Evolutionary conservation across 1,284 basidiomycete species (phyloP).

Genomic region (Sphaerobolus stellatus): DNA sequence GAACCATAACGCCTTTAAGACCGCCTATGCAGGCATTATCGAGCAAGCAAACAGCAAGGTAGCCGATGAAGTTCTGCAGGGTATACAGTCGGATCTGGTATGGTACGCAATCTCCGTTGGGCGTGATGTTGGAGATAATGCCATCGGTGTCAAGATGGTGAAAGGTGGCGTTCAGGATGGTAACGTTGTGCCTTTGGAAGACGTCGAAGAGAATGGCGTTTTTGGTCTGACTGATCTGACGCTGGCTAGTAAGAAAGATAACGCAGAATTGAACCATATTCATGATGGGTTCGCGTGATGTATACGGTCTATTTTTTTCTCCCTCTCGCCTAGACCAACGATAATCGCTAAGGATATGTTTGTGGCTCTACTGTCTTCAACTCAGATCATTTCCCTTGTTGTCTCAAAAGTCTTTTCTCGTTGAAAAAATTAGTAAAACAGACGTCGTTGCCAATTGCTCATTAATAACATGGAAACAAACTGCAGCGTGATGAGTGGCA

Average conservation of each 20-base stretch:
- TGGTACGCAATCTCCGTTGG: slow-evolving; percentile 2
- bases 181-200: neutral
- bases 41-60: neutral
- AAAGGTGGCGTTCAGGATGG: neutral
- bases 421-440: too few relatives aligned
- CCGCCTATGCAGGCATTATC: neutral
- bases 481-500: too few relatives aligned
- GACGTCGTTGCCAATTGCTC: too few relatives aligned
- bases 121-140: neutral
- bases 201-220: neutral
- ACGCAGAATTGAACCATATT: neutral
- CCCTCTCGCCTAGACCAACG: too few relatives aligned
- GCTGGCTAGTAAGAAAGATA: neutral
- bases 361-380: too few relatives aligned
- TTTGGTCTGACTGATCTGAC: neutral
- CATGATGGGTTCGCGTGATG: too few relatives aligned
- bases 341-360: too few relatives aligned
- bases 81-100: neutral
- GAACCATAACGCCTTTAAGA: neutral
- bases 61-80: neutral
- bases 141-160: slow-evolving; percentile 1
- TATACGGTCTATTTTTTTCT: too few relatives aligned
- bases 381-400: too few relatives aligned
- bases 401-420: too few relatives aligned
- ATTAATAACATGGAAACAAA: too few relatives aligned